Conservation (phyloP, 371 early-diverging fungal genomes). For the Mortierella sp. region DNA sequence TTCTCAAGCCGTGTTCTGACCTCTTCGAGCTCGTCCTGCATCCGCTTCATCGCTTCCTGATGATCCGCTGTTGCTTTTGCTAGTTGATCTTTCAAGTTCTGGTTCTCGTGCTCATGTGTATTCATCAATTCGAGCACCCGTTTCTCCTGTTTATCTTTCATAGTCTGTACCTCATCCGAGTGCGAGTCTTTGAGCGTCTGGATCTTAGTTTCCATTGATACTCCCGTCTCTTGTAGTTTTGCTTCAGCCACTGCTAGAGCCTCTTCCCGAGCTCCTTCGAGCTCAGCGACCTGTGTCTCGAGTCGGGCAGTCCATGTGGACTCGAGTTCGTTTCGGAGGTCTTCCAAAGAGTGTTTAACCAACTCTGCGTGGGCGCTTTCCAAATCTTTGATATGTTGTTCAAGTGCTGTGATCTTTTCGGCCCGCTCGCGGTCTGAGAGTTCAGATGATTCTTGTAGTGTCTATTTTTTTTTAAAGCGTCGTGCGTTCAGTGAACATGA, state of each 20-base stretch:
- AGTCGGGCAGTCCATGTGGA: slow-evolving; percentile 25
- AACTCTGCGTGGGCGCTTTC: slow-evolving; percentile 13
- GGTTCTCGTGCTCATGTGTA: slow-evolving; percentile 23
- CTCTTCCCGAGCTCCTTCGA: slow-evolving; percentile 20
- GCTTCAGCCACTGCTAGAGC: slow-evolving; percentile 15
- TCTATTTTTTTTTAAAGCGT: slow-evolving; percentile 2
- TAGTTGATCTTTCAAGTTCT: slow-evolving; percentile 28
- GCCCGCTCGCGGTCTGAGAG: slow-evolving; percentile 20
- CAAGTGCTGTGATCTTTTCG: slow-evolving; percentile 25
- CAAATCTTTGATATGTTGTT: slow-evolving; percentile 20
- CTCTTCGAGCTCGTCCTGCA: slow-evolving; percentile 4
- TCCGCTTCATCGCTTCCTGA: slow-evolving; percentile 16
- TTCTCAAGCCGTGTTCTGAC: slow-evolving; percentile 9
- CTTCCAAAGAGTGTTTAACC: slow-evolving; percentile 19
- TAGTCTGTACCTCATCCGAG: slow-evolving; percentile 28
- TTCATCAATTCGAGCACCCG: slow-evolving; percentile 17
- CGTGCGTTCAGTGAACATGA: too few relatives aligned
- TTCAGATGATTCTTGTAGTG: slow-evolving; percentile 26
- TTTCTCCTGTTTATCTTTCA: slow-evolving; percentile 26
- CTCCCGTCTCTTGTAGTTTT: slow-evolving; percentile 3
- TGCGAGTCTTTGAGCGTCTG: slow-evolving; percentile 36
- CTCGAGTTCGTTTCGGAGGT: slow-evolving; percentile 30
- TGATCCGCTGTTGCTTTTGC: slow-evolving; percentile 15
- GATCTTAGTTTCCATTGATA: slow-evolving; percentile 16
- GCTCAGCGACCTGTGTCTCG: slow-evolving; percentile 23